Conservation (phyloP, 148 eudicot genomes). For the Camellia lanceoleosa region DNA sequence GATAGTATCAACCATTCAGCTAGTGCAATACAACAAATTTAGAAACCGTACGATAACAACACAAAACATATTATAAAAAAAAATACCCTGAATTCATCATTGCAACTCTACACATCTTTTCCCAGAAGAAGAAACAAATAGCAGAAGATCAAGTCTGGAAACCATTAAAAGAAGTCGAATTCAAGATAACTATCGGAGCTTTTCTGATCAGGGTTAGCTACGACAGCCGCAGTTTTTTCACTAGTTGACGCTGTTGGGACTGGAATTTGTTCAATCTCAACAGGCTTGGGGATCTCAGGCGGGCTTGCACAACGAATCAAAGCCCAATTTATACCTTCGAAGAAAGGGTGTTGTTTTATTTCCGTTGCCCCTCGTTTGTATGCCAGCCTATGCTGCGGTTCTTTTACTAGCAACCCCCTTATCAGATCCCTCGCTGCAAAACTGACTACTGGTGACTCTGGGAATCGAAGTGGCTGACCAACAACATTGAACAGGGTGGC, state of each 20-base stretch:
- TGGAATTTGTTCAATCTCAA: slow-evolving; percentile 58
- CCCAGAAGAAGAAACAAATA: slow-evolving; percentile 8
- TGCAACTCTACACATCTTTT: slow-evolving; percentile 9
- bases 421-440: slow-evolving; percentile 84
- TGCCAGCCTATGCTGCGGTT: slow-evolving; percentile 84
- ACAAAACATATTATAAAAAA: slow-evolving; percentile 9
- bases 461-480: slow-evolving; percentile 80
- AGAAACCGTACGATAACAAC: slow-evolving; percentile 26
- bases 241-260: slow-evolving; percentile 40
- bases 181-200: slow-evolving; percentile 74
- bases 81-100: slow-evolving; percentile 5
- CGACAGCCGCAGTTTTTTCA: slow-evolving; percentile 39
- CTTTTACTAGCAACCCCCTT: slow-evolving; percentile 83
- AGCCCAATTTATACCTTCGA: slow-evolving; percentile 97
- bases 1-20: slow-evolving; percentile 16
- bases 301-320: slow-evolving; percentile 91
- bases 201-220: slow-evolving; percentile 40
- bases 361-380: slow-evolving; percentile 91
- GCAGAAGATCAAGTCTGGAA: slow-evolving; percentile 17
- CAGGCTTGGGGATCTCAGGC: slow-evolving; percentile 75
- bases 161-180: slow-evolving; percentile 70
- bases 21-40: slow-evolving; percentile 24
- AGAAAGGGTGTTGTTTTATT: slow-evolving; percentile 94
- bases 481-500: slow-evolving; percentile 88
- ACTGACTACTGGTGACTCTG: slow-evolving; percentile 79